These are phyloP conservation scores for Clathrus columnatus DNA, from an alignment of 768 basidiomycete genomes.

Conservation along the genomic window DNA sequence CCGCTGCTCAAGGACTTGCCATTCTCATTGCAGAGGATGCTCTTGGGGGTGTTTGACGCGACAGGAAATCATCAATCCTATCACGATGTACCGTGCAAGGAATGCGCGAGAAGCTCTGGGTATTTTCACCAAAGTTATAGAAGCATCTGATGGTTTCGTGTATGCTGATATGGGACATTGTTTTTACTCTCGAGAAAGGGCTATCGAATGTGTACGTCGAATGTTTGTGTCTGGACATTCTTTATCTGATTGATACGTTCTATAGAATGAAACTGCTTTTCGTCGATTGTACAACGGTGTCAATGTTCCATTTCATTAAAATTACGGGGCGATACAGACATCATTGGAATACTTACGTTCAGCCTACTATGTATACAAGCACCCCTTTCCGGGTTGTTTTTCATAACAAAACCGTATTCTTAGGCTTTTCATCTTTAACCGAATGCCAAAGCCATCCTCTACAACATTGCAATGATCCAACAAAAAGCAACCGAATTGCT, in stretches of 20 bases:
- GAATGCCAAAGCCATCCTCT: conserved; percentile 80
- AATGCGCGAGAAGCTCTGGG: conserved; percentile 83
- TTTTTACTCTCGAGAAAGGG: conserved; percentile 82
- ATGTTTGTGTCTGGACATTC: conserved; percentile 19
- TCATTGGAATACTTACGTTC: conserved; percentile 77
- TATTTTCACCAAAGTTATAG: conserved; percentile 84
- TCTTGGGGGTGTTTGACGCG: conserved; percentile 57
- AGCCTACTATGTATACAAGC: conserved; percentile 41
- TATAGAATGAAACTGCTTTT: conserved; percentile 87
- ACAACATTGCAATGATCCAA: conserved; percentile 97
- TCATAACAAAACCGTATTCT: conserved; percentile 5
- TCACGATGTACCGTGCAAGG: conserved; percentile 48
- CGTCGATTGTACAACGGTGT: conserved; percentile 65
- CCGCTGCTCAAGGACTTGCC: conserved; percentile 92
- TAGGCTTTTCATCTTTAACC: conserved; percentile 83
- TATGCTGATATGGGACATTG: conserved; percentile 97
- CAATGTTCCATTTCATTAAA: conserved; percentile 69
- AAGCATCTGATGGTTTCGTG: conserved; percentile 75
- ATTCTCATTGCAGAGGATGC: conserved; percentile 92
- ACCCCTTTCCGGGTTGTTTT: not conserved
- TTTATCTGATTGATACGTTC: not conserved
- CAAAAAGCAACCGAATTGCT: conserved; percentile 93
- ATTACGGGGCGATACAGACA: conserved; percentile 70
- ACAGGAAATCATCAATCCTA: conserved; percentile 45
- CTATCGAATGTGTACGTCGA: conserved; percentile 79